phyloP scores from a whole-genome alignment of 768 basidiomycete genomes.

The Suillus subaureus region DNA sequence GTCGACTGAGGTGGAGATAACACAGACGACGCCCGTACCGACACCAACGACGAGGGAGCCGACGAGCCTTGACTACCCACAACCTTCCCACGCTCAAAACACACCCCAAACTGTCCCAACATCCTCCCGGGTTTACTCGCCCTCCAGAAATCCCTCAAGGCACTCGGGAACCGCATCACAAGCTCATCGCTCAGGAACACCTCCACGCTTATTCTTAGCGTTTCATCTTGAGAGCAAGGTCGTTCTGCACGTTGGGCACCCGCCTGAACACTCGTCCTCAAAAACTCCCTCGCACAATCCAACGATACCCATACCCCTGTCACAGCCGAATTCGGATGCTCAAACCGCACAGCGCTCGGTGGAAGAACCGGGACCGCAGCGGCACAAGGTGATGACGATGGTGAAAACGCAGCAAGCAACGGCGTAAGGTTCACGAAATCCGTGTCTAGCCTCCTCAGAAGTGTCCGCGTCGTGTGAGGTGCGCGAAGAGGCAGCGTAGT shows the following conservation, averaged over 20 bases:
- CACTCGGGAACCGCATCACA: slow-evolving; percentile 62
- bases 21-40: not conserved
- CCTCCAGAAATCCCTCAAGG: slow-evolving; percentile 59
- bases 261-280: not conserved
- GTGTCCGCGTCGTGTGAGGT: slow-evolving; percentile 11
- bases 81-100: slow-evolving; percentile 19
- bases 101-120: slow-evolving; percentile 58
- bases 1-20: not conserved
- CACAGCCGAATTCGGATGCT: slow-evolving; percentile 53
- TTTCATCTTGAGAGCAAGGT: not conserved
- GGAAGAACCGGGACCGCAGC: slow-evolving; percentile 32
- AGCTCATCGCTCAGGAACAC: slow-evolving; percentile 66
- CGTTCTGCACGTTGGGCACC: not conserved
- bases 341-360: slow-evolving; percentile 50
- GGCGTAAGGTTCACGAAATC: slow-evolving; percentile 76
- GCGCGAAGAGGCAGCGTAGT: slow-evolving; percentile 57
- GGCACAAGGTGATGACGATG: slow-evolving; percentile 29
- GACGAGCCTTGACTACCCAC: slow-evolving; percentile 12
- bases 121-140: slow-evolving; percentile 48
- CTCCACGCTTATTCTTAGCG: slow-evolving; percentile 37
- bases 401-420: slow-evolving; percentile 36
- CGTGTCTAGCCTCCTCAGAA: slow-evolving; percentile 76
- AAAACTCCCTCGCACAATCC: slow-evolving; percentile 49
- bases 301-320: slow-evolving; percentile 76
- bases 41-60: slow-evolving; percentile 6